These are phyloP conservation scores for Saccharomyces hybrid DNA, from an alignment of 1,139 yeast species.

Conservation along the genomic window DNA sequence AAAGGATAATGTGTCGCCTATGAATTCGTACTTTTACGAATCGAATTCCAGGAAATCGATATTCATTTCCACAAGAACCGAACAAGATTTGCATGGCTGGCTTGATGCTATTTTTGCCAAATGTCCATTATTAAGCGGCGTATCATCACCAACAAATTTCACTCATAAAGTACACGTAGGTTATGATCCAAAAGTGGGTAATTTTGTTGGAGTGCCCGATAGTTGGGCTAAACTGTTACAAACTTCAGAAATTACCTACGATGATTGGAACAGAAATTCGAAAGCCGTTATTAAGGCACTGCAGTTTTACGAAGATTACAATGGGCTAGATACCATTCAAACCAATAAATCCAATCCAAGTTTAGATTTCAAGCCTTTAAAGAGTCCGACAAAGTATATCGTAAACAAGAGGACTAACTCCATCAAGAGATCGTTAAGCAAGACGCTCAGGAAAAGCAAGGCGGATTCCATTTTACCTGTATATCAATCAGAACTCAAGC, in stretches of 20 bases:
- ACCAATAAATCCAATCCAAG: background rate
- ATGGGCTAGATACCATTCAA: slow-evolving; percentile 15
- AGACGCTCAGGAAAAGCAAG: background rate
- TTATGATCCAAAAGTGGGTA: slow-evolving; percentile 58
- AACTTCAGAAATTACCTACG: slow-evolving; percentile 68
- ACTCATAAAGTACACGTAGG: slow-evolving; percentile 60
- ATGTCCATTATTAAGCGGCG: slow-evolving; percentile 70
- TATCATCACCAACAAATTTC: slow-evolving; percentile 65
- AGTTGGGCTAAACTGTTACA: slow-evolving; percentile 66
- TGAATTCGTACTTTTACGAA: slow-evolving; percentile 7
- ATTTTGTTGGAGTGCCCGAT: slow-evolving; percentile 65
- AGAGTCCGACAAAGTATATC: background rate
- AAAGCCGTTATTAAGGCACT: slow-evolving; percentile 82
- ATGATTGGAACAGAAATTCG: slow-evolving; percentile 73
- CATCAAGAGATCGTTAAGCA: background rate
- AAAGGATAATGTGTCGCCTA: slow-evolving; percentile 2
- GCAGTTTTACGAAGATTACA: slow-evolving; percentile 55
- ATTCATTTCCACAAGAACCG: slow-evolving; percentile 63
- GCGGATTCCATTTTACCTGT: background rate
- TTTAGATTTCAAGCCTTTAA: background rate
- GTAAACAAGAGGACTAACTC: background rate
- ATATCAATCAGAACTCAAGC: background rate
- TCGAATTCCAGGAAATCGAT: slow-evolving; percentile 46
- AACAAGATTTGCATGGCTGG: slow-evolving; percentile 81
- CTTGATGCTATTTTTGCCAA: slow-evolving; percentile 79